Base-by-base conservation (phyloP, 305 asterid species). In the Fraxinus angustifolia region DNA sequence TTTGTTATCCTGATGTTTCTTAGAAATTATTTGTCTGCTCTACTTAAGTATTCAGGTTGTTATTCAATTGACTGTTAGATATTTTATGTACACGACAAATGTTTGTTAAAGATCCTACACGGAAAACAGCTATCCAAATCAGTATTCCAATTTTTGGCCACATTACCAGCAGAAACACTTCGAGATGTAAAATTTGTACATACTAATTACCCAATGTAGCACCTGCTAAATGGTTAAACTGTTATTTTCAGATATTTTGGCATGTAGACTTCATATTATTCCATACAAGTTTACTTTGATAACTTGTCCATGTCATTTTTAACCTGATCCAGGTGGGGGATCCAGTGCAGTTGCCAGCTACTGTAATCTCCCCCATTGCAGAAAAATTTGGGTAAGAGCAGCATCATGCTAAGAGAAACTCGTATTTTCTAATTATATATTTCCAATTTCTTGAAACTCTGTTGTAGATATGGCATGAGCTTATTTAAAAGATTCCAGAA, bases 261-360 rank as follows among this genome's bases (percentile, higher is more conserved):
- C 76, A 35, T 30, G 28, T 72, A 70, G 35, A 70, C 75, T n/a
- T 34, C 1, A 8, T 34, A 72, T 35, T 33, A 72, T 34, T 72
- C 8, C 2, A 72, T 34, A 17, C n/a, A 34, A 72, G 14, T 35
- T 35, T 72, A 33, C 45, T 16, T 72, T n/a, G 50, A 35, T 35
- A 17, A 72, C 53, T 72, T 6, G 45, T 70, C 40, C 45, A 70
- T 14, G 75, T 70, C 42, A 70, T 31, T 71, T 33, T 34, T 8
- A 72, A 72, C 53, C 81, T 72, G 40, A 50, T 83, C 82, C 79
- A 94, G 99, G 98, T 96, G 23, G 99, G 99, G 79, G 99, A 96
- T 90, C 99, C 99, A 77, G 94, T 93, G 82, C 99, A 96, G 89
- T 88, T 94, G 90, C 99, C 99, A 33, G 99, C 99, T 78, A 96